Conservation (phyloP, 108 stramenopile species). For the Nitzschia sp. region DNA sequence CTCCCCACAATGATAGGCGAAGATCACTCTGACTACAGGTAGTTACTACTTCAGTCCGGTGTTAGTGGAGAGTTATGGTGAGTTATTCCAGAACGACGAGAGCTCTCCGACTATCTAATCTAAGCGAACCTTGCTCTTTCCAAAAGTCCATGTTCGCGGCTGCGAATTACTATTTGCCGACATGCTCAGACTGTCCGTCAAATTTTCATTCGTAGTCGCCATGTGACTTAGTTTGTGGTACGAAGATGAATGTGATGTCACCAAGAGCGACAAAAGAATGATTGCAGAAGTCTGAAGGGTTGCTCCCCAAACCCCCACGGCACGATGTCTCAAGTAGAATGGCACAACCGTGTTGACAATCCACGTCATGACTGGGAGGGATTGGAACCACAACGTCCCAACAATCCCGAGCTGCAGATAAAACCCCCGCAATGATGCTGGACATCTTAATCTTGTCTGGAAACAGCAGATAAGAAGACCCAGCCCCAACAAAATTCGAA, state of each 20-base stretch:
- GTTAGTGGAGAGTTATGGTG: too few species aligned
- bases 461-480: slow-evolving; percentile 56
- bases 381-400: slow-evolving; percentile 72
- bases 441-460: slow-evolving; percentile 59
- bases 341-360: slow-evolving; percentile 58
- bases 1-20: too few species aligned
- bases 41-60: too few species aligned
- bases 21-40: too few species aligned
- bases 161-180: slow-evolving; percentile 7
- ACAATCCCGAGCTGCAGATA: slow-evolving; percentile 67
- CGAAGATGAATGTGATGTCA: slow-evolving; percentile 66
- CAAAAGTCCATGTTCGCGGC: slow-evolving; percentile 34
- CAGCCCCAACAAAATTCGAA: slow-evolving; percentile 67
- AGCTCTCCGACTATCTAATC: too few species aligned
- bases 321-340: slow-evolving; percentile 68
- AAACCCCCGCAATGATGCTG: slow-evolving; percentile 61
- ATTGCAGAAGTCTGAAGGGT: slow-evolving; percentile 64
- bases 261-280: slow-evolving; percentile 68
- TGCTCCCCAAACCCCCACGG: slow-evolving; percentile 62
- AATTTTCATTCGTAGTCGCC: slow-evolving; percentile 24
- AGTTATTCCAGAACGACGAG: too few species aligned
- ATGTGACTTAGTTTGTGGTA: slow-evolving; percentile 70
- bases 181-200: slow-evolving; percentile 31
- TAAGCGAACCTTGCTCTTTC: slow-evolving; percentile 42
- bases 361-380: slow-evolving; percentile 68